Evolutionary conservation across 345 rosid genomes (phyloP), one percentile per base, ranked within the genome.

Genomic region (Isatis tinctoria): DNA sequence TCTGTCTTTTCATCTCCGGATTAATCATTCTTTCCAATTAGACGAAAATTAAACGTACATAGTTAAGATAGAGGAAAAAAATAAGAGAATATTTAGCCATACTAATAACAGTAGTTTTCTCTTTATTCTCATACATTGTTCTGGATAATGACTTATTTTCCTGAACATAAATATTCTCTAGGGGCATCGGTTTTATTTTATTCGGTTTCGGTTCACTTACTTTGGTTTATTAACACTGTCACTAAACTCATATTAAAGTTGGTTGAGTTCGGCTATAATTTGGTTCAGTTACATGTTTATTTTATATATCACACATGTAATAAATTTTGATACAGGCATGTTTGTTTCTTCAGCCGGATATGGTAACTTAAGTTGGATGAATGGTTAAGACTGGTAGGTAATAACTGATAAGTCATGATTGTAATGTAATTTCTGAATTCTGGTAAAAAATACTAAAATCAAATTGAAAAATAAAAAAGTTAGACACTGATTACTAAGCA

Each of bases 1-100:
- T 14, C 72, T 76, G 72, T 70, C 75, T 69, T 69, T 45, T 76
- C 75, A 56, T 56, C 8, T 64, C 28, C 16, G 28, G 60, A 63
- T 47, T 58, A 30, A 44, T 59, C 68, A 35, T 45, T 56, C 52
- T 72, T 52, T 60, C 62, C 22, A 26, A 20, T 39, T 49, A 39
- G 56, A 60, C 45, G 39, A 33, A 54, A 13, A 49, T 7, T 22
- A 40, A 43, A 74, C 20, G 35, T 53, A 32, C 4, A 16, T 61
- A 68, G 3, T 59, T 67, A 75, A 40, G 37, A 60, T 22, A 67
- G 47, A 8, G 56, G 56, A 49, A 60, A 17, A 30, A 59, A 61
- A 69, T 69, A 13, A 33, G 43, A 52, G 49, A 61, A 75, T 75
- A 68, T 40, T 12, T 69, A 26, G 58, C 33, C 35, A 60, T 60